Percentiles rank a stretch among this genome's conserved stretches.
phyloP scores from a whole-genome alignment of 1,139 yeast genomes.

The Suhomyces wounanorum region DNA sequence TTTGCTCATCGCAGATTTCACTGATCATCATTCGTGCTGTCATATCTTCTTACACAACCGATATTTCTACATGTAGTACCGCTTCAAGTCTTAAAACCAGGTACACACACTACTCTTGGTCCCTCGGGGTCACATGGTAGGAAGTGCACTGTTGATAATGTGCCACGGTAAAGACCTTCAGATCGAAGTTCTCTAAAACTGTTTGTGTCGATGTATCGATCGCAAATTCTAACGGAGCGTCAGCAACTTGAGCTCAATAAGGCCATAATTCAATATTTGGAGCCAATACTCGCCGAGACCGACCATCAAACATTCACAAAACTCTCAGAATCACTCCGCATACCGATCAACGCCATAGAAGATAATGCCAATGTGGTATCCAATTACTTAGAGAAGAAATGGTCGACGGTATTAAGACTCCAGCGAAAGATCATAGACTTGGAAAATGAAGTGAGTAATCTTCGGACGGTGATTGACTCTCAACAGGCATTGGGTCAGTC shows the following conservation, averaged over 20 bases:
- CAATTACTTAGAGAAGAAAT: slow-evolving; percentile 73
- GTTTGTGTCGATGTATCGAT: slow-evolving; percentile 14
- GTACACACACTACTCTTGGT: not conserved
- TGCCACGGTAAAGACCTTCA: not conserved
- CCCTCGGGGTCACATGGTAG: not conserved
- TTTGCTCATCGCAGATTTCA: too few relatives aligned
- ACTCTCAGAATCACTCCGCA: slow-evolving; percentile 13
- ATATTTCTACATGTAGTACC: too few relatives aligned
- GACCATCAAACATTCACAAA: slow-evolving; percentile 13
- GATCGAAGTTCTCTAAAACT: not conserved
- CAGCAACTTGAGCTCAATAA: slow-evolving; percentile 57
- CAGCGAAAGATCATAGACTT: slow-evolving; percentile 73
- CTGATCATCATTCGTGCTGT: too few relatives aligned
- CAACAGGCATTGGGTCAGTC: slow-evolving; percentile 15
- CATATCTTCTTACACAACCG: too few relatives aligned
- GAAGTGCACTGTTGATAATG: not conserved
- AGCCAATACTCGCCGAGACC: slow-evolving; percentile 30
- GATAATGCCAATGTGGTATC: slow-evolving; percentile 33
- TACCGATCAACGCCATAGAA: slow-evolving; percentile 16
- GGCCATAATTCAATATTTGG: slow-evolving; percentile 57
- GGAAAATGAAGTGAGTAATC: slow-evolving; percentile 43
- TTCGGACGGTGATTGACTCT: slow-evolving; percentile 47
- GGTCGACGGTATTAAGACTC: slow-evolving; percentile 82
- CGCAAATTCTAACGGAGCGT: slow-evolving; percentile 43
- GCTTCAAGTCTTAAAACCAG: not conserved